A percentile compares a stretch with the other conserved stretches of the same genome.
phyloP scores from a whole-genome alignment of 2,329 filamentous ascomycete genomes.

The Cladosporium colombiae region DNA sequence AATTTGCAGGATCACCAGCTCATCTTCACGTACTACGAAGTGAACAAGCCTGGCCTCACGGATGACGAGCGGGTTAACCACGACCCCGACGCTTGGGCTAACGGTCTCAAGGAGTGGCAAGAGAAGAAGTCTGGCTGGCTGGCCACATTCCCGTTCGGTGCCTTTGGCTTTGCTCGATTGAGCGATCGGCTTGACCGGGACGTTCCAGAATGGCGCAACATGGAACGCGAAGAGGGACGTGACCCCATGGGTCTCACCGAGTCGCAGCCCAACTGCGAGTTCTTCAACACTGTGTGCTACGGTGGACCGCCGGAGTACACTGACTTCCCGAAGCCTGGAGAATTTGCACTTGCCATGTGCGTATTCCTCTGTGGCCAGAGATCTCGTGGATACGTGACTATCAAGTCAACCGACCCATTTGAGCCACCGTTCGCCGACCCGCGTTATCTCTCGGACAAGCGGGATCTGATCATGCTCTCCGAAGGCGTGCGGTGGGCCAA shows the following conservation, averaged over 20 bases:
- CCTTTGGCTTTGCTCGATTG: conserved; percentile 63
- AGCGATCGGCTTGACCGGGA: conserved; percentile 58
- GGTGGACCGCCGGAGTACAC: conserved; percentile 61
- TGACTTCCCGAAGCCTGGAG: conserved; percentile 54
- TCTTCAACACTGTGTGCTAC: conserved; percentile 64
- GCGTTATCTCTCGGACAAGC: conserved; percentile 58
- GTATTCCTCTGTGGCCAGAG: conserved; percentile 59
- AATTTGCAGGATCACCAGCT: conserved; percentile 43
- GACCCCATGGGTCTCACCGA: conserved; percentile 64
- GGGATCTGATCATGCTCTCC: conserved; percentile 60
- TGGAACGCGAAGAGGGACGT: conserved; percentile 47
- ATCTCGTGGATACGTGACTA: conserved; percentile 57
- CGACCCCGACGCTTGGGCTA: conserved; percentile 49
- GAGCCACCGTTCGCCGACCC: conserved; percentile 60
- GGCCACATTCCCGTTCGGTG: conserved; percentile 63
- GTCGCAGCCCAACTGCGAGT: conserved; percentile 61
- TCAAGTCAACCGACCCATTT: conserved; percentile 51
- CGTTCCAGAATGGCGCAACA: conserved; percentile 57
- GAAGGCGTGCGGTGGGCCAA: conserved; percentile 62
- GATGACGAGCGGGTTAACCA: conserved; percentile 61
- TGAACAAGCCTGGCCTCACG: conserved; percentile 53
- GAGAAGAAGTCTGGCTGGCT: conserved; percentile 60
- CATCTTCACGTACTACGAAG: conserved; percentile 63
- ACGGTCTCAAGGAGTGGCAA: conserved; percentile 55
- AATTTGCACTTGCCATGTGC: conserved; percentile 61